Evolutionary conservation across 176 grass and related monocot genomes (phyloP).

Genomic region (Bolboschoenus planiculmis): DNA sequence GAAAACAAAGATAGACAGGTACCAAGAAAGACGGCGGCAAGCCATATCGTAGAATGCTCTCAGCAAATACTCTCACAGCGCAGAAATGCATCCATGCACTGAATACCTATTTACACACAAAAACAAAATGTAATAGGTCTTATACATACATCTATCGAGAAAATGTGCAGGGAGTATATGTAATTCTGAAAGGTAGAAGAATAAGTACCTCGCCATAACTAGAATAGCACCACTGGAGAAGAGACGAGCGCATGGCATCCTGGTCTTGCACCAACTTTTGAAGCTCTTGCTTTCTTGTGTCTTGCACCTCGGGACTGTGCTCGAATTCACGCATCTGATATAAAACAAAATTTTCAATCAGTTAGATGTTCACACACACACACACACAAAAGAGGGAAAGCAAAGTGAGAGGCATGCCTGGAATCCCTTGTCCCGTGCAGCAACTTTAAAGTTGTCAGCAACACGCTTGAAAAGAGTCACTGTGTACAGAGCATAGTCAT

Average conservation of each 20-base stretch:
- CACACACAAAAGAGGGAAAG: neutral
- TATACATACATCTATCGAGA: neutral
- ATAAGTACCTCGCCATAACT: constrained; percentile 88
- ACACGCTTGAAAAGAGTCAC: constrained; percentile 81
- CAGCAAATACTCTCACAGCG: constrained; percentile 74
- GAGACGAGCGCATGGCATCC: constrained; percentile 66
- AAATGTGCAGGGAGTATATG: neutral
- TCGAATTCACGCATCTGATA: constrained; percentile 81
- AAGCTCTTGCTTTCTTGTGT: constrained; percentile 74
- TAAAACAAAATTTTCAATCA: constrained; percentile 17
- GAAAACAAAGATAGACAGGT: constrained; percentile 11
- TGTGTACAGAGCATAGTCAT: constrained; percentile 89
- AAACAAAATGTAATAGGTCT: neutral
- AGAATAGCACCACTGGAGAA: constrained; percentile 93
- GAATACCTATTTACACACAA: constrained; percentile 53
- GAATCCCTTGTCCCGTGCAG: constrained; percentile 83
- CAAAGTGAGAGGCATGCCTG: constrained; percentile 40
- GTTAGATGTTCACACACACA: neutral
- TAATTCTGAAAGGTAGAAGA: neutral
- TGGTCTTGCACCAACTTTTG: constrained; percentile 84
- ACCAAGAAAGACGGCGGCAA: constrained; percentile 83
- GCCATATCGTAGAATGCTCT: constrained; percentile 99
- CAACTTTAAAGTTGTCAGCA: constrained; percentile 85
- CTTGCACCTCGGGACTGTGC: constrained; percentile 78
- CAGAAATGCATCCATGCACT: constrained; percentile 99